Conservation (phyloP, 768 basidiomycete species). For the Tricholomella constricta region DNA sequence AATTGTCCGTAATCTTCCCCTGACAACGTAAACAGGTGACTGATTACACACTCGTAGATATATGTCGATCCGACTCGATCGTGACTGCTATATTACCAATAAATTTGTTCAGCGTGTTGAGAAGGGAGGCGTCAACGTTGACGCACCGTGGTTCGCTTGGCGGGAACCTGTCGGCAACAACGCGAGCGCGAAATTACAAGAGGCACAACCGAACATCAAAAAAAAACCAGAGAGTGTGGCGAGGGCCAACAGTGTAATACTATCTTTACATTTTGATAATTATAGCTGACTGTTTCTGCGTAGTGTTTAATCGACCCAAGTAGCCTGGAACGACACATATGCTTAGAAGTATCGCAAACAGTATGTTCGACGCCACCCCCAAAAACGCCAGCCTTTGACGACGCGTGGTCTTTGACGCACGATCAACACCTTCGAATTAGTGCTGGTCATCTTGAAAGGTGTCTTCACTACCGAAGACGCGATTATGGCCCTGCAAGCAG, state of each 20-base stretch:
- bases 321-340: slow-evolving; percentile 80
- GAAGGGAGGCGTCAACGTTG: slow-evolving; percentile 87
- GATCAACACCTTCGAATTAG: too few species aligned
- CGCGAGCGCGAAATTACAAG: slow-evolving; percentile 14
- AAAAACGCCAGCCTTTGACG: neutral
- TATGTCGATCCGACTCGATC: too few species aligned
- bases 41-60: neutral
- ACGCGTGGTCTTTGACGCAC: too few species aligned
- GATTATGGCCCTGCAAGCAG: slow-evolving; percentile 24
- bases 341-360: slow-evolving; percentile 77
- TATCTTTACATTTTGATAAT: neutral
- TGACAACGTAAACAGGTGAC: neutral
- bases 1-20: slow-evolving; percentile 54
- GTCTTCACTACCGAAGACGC: slow-evolving; percentile 58
- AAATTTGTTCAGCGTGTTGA: slow-evolving; percentile 88
- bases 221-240: slow-evolving; percentile 82
- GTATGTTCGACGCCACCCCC: slow-evolving; percentile 27
- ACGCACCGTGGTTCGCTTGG: slow-evolving; percentile 92
- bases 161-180: slow-evolving; percentile 87
- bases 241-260: slow-evolving; percentile 81
- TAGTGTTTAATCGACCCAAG: slow-evolving; percentile 93
- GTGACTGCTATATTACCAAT: slow-evolving; percentile 78
- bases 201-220: slow-evolving; percentile 45
- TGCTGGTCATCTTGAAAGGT: slow-evolving; percentile 74
- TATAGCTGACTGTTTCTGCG: neutral